A percentile compares a stretch with the other conserved stretches of the same genome.
phyloP scores from a whole-genome alignment of 208 protist species.

The Trypanosoma brucei region DNA sequence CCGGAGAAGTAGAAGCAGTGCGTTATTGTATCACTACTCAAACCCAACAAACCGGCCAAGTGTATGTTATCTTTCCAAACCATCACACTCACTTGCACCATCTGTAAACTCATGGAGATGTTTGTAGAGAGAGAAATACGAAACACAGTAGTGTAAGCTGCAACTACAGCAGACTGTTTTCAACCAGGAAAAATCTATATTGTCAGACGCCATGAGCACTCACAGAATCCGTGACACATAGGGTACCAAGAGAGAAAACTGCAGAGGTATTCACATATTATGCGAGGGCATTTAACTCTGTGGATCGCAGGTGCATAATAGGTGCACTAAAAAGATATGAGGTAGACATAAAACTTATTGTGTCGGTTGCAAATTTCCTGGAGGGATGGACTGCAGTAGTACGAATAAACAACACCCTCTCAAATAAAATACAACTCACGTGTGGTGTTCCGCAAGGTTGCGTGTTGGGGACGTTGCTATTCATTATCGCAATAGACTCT shows the following conservation, averaged over 20 bases:
- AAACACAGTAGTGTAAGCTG: neutral
- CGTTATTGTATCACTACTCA: neutral
- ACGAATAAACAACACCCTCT: neutral
- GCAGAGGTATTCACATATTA: neutral
- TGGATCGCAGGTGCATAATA: neutral
- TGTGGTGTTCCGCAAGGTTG: neutral
- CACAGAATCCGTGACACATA: neutral
- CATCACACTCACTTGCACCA: neutral
- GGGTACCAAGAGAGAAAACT: neutral
- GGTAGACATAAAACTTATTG: neutral
- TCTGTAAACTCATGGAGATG: neutral
- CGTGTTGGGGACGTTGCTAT: neutral
- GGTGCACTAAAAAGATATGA: neutral
- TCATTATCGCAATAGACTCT: neutral
- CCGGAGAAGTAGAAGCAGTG: neutral
- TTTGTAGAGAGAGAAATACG: no score
- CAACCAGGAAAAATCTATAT: constrained; percentile 8
- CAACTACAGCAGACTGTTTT: constrained; percentile 5
- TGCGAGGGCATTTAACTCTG: neutral
- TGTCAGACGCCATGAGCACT: neutral
- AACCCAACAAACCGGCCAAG: neutral
- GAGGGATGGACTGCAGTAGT: neutral
- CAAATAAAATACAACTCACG: neutral
- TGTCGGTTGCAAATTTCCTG: neutral
- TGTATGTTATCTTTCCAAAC: neutral